Evolutionary conservation across 345 rosid genomes (phyloP).

Genomic region (Erodium maritimum): DNA sequence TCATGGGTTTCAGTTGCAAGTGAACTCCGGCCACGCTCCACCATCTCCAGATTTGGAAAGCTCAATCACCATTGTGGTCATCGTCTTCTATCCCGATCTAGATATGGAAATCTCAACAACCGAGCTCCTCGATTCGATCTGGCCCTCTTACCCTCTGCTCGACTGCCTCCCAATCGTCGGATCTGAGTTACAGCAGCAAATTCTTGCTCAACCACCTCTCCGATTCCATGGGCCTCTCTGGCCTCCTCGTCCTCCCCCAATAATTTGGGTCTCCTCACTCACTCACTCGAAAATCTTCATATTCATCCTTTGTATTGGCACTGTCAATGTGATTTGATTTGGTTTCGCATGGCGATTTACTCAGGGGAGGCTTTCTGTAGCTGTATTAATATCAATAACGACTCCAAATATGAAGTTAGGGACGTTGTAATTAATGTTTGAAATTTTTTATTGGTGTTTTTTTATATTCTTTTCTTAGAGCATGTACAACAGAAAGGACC

Average conservation of each 20-base stretch:
- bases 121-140: no score
- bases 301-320: not conserved
- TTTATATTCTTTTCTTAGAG: no score
- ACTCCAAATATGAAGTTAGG: conserved; percentile 72
- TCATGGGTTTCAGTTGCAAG: no score
- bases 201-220: conserved; percentile 53
- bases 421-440: conserved; percentile 67
- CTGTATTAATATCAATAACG: conserved; percentile 79
- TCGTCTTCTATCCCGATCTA: no score
- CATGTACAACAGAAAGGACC: no score
- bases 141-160: no score
- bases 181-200: conserved; percentile 59
- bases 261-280: conserved; percentile 51
- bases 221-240: conserved; percentile 82
- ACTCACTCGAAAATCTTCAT: not conserved
- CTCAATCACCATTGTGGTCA: no score
- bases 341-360: conserved; percentile 57
- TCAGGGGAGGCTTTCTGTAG: conserved; percentile 91
- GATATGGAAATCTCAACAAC: no score
- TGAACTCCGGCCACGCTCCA: no score
- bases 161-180: no score
- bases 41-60: no score
- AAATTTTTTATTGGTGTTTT: no score
- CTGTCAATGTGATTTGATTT: not conserved
- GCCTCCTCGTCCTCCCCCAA: conserved; percentile 96